Base-by-base conservation (phyloP, 768 basidiomycete species). In the Pisolithus sp. region DNA sequence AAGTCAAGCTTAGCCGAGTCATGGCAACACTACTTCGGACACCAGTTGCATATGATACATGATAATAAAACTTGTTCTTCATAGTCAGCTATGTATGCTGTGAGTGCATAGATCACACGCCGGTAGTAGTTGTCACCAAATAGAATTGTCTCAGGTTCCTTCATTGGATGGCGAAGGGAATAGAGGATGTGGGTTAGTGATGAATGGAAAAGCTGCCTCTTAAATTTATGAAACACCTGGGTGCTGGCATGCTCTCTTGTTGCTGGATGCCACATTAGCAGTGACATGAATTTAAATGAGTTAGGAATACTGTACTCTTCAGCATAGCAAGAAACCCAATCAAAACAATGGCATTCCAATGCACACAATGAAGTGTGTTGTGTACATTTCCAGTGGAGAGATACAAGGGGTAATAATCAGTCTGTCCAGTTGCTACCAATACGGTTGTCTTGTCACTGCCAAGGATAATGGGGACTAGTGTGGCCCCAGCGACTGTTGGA, bases 321-420 rank as follows among this genome's bases (percentile, higher is more conserved):
- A 62, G 59, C 28, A 69, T 67, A 5, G 61, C 52, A 23, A 67
- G 52, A 51, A 73, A 72, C 0, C 54, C 67, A 18, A 69, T 52
- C 8, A 67, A 48, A 0, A 51, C 48, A 4, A 57, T 18, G 0
- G 49, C 53, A 40, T 54, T 30, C 0, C 26, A 3, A 20, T 57
- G 51, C 31, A 50, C 50, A 23, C 21, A n/a, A 9, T 23, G 17
- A 12, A 46, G 40, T 24, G 18, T 50, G 24, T 57, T 57, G 5
- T 4, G 42, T 1, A 57, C 39, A 40, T 57, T 57, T 23, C 55
- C 40, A 1, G 55, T 55, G 1, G 50, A 56, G 7, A 55, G 9
- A 48, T 57, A 57, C 1, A 57, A 45, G 0, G 42, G 54, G 12
- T 55, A 54, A 5, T 51, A 56, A 10, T 57, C 46, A 4, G 40